phyloP scores from a whole-genome alignment of 225 moss, liverwort and hornwort genomes.

The Pseudoscleropodium purum region DNA sequence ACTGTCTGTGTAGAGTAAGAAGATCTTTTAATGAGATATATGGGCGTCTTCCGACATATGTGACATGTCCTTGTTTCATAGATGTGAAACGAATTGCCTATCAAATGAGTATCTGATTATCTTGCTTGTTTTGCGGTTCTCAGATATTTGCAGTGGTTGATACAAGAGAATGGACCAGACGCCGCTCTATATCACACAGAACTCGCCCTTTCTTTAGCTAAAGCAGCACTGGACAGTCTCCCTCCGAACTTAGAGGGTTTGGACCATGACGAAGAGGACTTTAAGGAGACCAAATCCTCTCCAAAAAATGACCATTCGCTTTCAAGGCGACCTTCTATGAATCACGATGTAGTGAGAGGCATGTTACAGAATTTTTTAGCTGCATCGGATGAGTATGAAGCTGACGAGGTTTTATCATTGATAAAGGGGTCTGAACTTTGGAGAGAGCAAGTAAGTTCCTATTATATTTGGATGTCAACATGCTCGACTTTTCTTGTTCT shows the following conservation, averaged over 20 bases:
- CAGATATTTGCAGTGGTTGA: conserved; percentile 98
- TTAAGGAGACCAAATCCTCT: background rate
- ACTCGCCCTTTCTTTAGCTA: conserved; percentile 86
- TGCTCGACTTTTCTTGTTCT: background rate
- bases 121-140: background rate
- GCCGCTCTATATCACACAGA: conserved; percentile 83
- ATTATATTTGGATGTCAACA: background rate
- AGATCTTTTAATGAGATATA: background rate
- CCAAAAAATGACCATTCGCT: conserved; percentile 2
- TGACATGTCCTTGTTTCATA: background rate
- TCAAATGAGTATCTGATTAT: background rate
- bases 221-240: conserved; percentile 55
- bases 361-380: conserved; percentile 64
- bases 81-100: background rate
- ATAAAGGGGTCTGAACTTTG: conserved; percentile 82
- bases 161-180: conserved; percentile 80
- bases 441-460: conserved; percentile 80
- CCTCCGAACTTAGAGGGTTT: background rate
- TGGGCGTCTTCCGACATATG: background rate
- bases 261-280: conserved; percentile 4
- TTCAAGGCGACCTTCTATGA: conserved; percentile 29
- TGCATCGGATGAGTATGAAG: conserved; percentile 69
- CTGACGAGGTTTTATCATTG: conserved; percentile 54
- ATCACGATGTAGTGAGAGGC: conserved; percentile 40
- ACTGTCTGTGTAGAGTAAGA: background rate